These are phyloP conservation scores for Lachancea mirantina DNA, from an alignment of 805 yeast species.

Conservation along the genomic window DNA sequence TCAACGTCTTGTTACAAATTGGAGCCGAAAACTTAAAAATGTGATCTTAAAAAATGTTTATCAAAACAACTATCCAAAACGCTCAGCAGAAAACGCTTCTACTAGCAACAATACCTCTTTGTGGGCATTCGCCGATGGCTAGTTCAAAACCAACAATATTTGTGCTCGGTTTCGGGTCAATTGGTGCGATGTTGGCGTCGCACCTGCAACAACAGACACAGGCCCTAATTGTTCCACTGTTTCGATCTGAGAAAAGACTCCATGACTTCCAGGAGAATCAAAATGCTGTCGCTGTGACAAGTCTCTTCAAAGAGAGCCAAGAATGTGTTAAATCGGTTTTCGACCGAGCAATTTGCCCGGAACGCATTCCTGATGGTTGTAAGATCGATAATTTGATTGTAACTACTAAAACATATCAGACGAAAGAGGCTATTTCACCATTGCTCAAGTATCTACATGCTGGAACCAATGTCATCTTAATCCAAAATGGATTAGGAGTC, in stretches of 20 bases:
- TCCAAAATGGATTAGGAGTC: conserved; percentile 91
- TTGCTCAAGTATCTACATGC: conserved; percentile 42
- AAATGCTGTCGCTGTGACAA: conserved; percentile 20
- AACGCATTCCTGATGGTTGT: conserved; percentile 15
- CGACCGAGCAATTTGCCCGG: conserved; percentile 16
- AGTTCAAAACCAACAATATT: conserved; percentile 20
- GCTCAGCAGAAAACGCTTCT: too few relatives aligned
- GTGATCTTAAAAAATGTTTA: too few relatives aligned
- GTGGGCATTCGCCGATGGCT: too few relatives aligned
- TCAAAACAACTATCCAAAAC: too few relatives aligned
- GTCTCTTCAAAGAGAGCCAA: conserved; percentile 15
- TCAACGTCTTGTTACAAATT: too few relatives aligned
- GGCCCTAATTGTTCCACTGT: conserved; percentile 24
- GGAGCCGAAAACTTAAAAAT: too few relatives aligned
- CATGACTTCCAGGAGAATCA: conserved; percentile 17
- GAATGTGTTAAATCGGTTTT: conserved; percentile 9
- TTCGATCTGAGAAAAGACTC: conserved; percentile 25
- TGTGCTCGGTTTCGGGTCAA: conserved; percentile 31
- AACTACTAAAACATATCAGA: conserved; percentile 75
- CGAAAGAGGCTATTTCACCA: conserved; percentile 54
- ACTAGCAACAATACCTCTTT: too few relatives aligned
- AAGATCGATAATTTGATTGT: conserved; percentile 54
- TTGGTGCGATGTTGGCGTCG: conserved; percentile 29
- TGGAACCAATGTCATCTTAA: conserved; percentile 54
- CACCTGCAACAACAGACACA: conserved; percentile 21